Conservation (phyloP, 176 grass and related monocot species). For the Carex littledalei region DNA sequence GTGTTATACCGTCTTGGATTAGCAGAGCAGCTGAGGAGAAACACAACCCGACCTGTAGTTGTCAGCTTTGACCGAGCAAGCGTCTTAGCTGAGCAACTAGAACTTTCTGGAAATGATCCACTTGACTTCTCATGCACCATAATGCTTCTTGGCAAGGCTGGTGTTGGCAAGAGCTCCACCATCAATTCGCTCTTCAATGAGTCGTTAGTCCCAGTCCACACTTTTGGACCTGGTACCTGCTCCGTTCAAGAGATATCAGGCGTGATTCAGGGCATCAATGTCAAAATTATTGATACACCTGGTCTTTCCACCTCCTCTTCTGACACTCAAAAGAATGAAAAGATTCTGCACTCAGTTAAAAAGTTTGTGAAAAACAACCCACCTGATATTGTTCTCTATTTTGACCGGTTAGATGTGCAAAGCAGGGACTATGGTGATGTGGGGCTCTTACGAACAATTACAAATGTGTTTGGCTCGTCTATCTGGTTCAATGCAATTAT, state of each 20-base stretch:
- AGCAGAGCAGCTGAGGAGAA: constrained; percentile 89
- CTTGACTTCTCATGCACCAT: constrained; percentile 91
- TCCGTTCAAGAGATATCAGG: constrained; percentile 71
- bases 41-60: constrained; percentile 36
- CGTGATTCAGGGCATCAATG: constrained; percentile 63
- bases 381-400: constrained; percentile 95
- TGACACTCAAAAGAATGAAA: constrained; percentile 69
- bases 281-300: constrained; percentile 92
- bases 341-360: constrained; percentile 75
- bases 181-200: constrained; percentile 91
- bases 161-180: constrained; percentile 93
- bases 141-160: constrained; percentile 86
- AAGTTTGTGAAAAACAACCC: constrained; percentile 54
- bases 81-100: constrained; percentile 73
- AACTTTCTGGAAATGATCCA: constrained; percentile 50
- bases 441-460: constrained; percentile 64
- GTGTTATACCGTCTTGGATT: constrained; percentile 85
- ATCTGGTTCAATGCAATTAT: constrained; percentile 98
- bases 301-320: constrained; percentile 68
- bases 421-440: constrained; percentile 80
- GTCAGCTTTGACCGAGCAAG: constrained; percentile 68
- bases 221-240: constrained; percentile 68
- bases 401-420: constrained; percentile 88
- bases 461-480: constrained; percentile 57
- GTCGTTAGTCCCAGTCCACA: constrained; percentile 48